phyloP scores from a whole-genome alignment of 768 basidiomycete genomes.

The Cystofilobasidium macerans region DNA sequence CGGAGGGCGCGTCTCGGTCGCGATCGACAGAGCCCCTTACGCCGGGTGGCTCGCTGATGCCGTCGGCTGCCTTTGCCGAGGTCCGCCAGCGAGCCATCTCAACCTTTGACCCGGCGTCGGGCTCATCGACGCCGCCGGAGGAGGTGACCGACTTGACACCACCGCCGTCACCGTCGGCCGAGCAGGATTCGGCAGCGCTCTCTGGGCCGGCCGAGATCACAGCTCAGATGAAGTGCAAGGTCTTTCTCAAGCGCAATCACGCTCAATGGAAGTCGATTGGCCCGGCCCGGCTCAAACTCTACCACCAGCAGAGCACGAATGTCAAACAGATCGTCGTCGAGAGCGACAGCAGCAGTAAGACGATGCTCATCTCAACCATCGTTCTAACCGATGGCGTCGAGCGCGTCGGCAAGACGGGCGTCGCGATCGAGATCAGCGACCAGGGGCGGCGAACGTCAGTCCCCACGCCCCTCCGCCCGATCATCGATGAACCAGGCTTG shows the following conservation, averaged over 20 bases:
- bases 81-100: conserved; percentile 28
- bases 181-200: conserved; percentile 42
- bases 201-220: conserved; percentile 65
- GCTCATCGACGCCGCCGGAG: conserved; percentile 13
- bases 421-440: conserved; percentile 90
- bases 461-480: neutral
- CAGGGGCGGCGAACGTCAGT: conserved; percentile 61
- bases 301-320: conserved; percentile 67
- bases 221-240: conserved; percentile 94
- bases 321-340: conserved; percentile 94
- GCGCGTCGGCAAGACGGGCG: conserved; percentile 94
- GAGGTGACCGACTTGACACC: conserved; percentile 44
- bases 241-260: conserved; percentile 88
- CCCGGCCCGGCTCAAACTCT: conserved; percentile 73
- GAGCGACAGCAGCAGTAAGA: conserved; percentile 48
- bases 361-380: conserved; percentile 83
- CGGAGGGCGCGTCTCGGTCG: conserved; percentile 29
- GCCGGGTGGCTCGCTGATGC: conserved; percentile 29
- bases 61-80: conserved; percentile 33
- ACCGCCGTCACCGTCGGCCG: conserved; percentile 64
- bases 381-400: conserved; percentile 93
- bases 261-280: conserved; percentile 96
- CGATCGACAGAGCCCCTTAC: conserved; percentile 38
- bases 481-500: neutral
- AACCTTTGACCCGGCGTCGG: conserved; percentile 22